Conservation (phyloP, 2,329 filamentous ascomycete genomes). For the Paecilomyces sp. region DNA sequence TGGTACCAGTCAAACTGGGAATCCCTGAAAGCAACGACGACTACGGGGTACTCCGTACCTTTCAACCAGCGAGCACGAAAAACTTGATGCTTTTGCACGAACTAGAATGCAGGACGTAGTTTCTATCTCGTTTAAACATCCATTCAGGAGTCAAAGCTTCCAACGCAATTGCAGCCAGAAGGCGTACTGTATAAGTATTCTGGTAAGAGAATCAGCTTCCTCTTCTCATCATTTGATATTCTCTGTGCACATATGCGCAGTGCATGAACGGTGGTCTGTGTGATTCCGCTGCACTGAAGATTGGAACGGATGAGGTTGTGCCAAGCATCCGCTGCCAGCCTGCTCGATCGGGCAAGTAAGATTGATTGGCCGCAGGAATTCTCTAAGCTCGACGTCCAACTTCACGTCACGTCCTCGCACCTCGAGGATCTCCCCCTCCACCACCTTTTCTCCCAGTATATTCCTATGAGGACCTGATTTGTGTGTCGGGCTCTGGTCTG, state of each 20-base stretch:
- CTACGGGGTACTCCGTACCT: no score
- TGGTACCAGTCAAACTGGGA: no score
- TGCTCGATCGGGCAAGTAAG: neutral
- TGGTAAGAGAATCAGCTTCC: no score
- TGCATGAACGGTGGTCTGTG: neutral
- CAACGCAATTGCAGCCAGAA: no score
- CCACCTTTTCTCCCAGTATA: neutral
- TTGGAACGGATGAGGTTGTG: neutral
- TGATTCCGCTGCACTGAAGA: neutral
- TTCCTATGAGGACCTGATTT: neutral
- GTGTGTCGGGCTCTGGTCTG: neutral
- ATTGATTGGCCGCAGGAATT: neutral
- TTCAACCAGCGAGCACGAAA: no score
- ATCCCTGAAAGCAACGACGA: no score
- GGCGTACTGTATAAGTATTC: no score
- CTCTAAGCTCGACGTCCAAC: neutral
- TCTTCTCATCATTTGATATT: neutral
- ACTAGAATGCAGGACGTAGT: no score
- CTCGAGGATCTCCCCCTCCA: neutral
- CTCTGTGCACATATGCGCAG: neutral
- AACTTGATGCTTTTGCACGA: no score
- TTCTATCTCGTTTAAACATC: no score
- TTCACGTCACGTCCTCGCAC: neutral
- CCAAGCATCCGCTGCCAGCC: neutral
- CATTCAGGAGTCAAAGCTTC: no score